Percentiles rank a stretch among this genome's conserved stretches.
Evolutionary conservation across 352 stramenopile species (phyloP).

Genomic region (Pythium monospermum): DNA sequence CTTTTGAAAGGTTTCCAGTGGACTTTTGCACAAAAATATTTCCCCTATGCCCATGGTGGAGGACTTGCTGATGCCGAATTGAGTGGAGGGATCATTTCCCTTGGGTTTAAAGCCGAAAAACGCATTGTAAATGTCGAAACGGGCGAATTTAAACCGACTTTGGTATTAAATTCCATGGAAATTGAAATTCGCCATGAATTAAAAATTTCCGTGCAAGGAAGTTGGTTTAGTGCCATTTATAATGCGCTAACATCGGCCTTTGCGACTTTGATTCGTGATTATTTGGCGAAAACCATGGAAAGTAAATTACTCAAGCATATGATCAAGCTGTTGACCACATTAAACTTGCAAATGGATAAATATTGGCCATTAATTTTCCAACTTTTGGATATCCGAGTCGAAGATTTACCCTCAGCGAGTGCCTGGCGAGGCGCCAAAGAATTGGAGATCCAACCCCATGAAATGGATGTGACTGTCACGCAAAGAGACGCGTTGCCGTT

Average conservation of each 20-base stretch:
- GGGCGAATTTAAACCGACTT: conserved; percentile 55
- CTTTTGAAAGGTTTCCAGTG: conserved; percentile 80
- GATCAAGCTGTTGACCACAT: conserved; percentile 74
- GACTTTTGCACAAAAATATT: conserved; percentile 84
- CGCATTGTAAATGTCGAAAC: conserved; percentile 47
- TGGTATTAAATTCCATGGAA: conserved; percentile 80
- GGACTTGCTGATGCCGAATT: conserved; percentile 68
- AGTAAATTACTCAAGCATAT: conserved; percentile 76
- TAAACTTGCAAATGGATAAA: conserved; percentile 82
- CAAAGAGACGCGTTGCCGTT: conserved; percentile 52
- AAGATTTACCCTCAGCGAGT: conserved; percentile 70
- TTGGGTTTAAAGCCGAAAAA: conserved; percentile 84
- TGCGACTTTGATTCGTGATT: conserved; percentile 73
- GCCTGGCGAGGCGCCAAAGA: conserved; percentile 75
- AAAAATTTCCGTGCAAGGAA: conserved; percentile 77
- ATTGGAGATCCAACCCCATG: conserved; percentile 60
- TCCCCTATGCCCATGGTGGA: conserved; percentile 81
- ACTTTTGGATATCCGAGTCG: conserved; percentile 69
- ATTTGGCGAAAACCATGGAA: conserved; percentile 82
- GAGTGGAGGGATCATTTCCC: conserved; percentile 61
- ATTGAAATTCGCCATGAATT: conserved; percentile 82
- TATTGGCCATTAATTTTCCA: conserved; percentile 85
- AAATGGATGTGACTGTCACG: conserved; percentile 57
- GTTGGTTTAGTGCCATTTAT: conserved; percentile 84
- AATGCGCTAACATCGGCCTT: conserved; percentile 78